A percentile compares a stretch with the other conserved stretches of the same genome.
Evolutionary conservation across 2,329 filamentous ascomycete species (phyloP).

Genomic region (Aplosporella prunicola): DNA sequence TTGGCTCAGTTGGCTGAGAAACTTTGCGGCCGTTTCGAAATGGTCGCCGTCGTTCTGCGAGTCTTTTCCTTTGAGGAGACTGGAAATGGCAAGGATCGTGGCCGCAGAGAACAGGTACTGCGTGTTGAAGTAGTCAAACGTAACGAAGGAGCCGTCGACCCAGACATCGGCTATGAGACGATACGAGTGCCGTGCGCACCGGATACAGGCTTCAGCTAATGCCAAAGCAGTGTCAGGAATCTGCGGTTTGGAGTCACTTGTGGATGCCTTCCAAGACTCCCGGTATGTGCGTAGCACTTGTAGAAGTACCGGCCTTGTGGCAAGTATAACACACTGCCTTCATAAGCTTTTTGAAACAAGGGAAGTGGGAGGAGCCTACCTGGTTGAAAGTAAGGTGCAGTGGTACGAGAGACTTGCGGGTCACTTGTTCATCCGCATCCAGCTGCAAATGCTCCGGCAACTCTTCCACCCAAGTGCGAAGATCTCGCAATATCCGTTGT

Average conservation of each 20-base stretch:
- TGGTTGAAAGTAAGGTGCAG: slow-evolving; percentile 29
- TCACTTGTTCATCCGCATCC: slow-evolving; percentile 17
- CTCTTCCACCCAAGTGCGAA: slow-evolving; percentile 30
- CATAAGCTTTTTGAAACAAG: slow-evolving; percentile 1
- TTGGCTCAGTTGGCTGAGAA: slow-evolving; percentile 13
- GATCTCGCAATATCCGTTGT: slow-evolving; percentile 25
- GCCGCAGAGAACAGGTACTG: slow-evolving; percentile 41
- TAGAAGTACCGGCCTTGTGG: slow-evolving; percentile 25
- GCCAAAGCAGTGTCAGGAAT: slow-evolving; percentile 26
- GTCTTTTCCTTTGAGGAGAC: slow-evolving; percentile 22
- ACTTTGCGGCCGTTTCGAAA: slow-evolving; percentile 14
- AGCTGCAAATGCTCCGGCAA: slow-evolving; percentile 26
- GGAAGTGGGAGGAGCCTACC: slow-evolving; percentile 11
- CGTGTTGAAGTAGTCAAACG: slow-evolving; percentile 39
- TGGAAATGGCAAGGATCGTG: slow-evolving; percentile 37
- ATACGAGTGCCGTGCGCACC: slow-evolving; percentile 37
- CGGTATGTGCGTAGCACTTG: slow-evolving; percentile 20
- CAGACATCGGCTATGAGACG: slow-evolving; percentile 35
- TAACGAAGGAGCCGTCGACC: slow-evolving; percentile 39
- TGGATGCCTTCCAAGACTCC: slow-evolving; percentile 10
- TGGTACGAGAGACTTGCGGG: slow-evolving; percentile 21
- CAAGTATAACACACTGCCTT: slow-evolving; percentile 20
- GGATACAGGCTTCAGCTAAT: slow-evolving; percentile 36
- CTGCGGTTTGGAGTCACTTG: slow-evolving; percentile 4
- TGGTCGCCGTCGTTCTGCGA: slow-evolving; percentile 10